A percentile compares a stretch with the other conserved stretches of the same genome.
Evolutionary conservation across 2,329 filamentous ascomycete genomes (phyloP).

Genomic region (Talaromyces verruculosus): DNA sequence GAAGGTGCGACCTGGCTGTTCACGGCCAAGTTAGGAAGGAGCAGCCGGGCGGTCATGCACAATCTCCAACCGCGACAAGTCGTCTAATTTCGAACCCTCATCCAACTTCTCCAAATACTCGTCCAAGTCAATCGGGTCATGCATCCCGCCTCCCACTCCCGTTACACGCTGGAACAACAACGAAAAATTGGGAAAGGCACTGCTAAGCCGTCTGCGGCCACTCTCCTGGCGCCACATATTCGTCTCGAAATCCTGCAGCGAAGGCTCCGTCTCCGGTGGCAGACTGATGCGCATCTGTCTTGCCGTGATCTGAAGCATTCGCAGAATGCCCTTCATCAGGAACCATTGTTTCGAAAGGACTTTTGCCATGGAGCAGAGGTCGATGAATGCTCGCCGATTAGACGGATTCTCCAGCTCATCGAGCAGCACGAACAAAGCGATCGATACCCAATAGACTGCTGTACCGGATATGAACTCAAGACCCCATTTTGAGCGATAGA

Average conservation of each 20-base stretch:
- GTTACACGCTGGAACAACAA: constrained; percentile 20
- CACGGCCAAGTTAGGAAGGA: neutral
- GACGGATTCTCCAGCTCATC: constrained; percentile 26
- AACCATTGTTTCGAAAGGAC: constrained; percentile 30
- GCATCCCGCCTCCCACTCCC: neutral
- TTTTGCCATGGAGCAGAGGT: constrained; percentile 27
- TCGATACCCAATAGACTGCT: constrained; percentile 33
- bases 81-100: constrained; percentile 18
- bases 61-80: constrained; percentile 9
- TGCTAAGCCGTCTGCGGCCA: constrained; percentile 24
- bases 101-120: constrained; percentile 26
- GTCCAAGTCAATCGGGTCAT: constrained; percentile 23
- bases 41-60: neutral
- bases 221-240: constrained; percentile 22
- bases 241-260: constrained; percentile 29
- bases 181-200: constrained; percentile 26
- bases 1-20: neutral
- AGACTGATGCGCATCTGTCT: constrained; percentile 25
- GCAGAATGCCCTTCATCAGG: constrained; percentile 25
- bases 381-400: constrained; percentile 30
- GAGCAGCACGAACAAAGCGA: constrained; percentile 32
- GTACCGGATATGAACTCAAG: constrained; percentile 34
- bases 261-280: constrained; percentile 26
- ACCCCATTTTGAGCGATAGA: constrained; percentile 33
- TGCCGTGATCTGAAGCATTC: constrained; percentile 27